phyloP scores from a whole-genome alignment of 2,329 filamentous ascomycete genomes.

The Coleophoma cylindrospora region DNA sequence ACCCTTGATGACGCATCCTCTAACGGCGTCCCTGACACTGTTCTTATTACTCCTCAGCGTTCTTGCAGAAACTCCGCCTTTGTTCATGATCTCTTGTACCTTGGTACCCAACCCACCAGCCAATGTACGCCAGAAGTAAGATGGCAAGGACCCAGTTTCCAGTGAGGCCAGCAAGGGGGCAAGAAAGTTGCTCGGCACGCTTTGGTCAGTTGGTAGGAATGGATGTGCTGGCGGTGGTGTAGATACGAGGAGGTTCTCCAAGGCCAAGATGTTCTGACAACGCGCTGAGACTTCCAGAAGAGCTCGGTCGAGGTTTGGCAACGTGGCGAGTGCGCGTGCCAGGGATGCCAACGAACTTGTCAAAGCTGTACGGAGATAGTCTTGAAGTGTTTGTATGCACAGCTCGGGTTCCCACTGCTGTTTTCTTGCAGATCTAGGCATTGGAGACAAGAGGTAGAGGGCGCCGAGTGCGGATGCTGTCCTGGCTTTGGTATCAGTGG shows the following conservation, averaged over 20 bases:
- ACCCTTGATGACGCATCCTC: conserved; percentile 77
- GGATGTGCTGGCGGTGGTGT: conserved; percentile 67
- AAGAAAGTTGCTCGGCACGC: conserved; percentile 49
- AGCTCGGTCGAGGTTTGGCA: conserved; percentile 78
- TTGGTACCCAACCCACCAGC: conserved; percentile 71
- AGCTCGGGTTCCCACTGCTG: conserved; percentile 51
- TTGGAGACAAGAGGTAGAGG: conserved; percentile 77
- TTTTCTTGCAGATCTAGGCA: conserved; percentile 45
- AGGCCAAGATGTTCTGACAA: conserved; percentile 86
- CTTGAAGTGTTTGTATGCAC: conserved; percentile 71
- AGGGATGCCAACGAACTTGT: conserved; percentile 74
- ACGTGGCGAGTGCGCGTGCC: conserved; percentile 68
- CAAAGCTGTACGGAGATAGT: conserved; percentile 75
- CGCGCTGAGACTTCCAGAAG: conserved; percentile 75
- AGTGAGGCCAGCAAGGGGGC: conserved; percentile 70
- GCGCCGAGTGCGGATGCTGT: conserved; percentile 70
- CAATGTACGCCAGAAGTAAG: conserved; percentile 90
- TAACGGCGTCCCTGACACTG: conserved; percentile 69
- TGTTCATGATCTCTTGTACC: conserved; percentile 78
- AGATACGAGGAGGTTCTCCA: conserved; percentile 71
- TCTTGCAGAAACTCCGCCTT: conserved; percentile 79
- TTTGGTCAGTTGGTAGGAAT: conserved; percentile 38
- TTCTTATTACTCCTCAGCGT: conserved; percentile 74
- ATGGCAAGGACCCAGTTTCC: conserved; percentile 81
- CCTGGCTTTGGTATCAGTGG: conserved; percentile 69